phyloP scores from a whole-genome alignment of 2,329 filamentous ascomycete genomes.

The Coniochaeta sp. region DNA sequence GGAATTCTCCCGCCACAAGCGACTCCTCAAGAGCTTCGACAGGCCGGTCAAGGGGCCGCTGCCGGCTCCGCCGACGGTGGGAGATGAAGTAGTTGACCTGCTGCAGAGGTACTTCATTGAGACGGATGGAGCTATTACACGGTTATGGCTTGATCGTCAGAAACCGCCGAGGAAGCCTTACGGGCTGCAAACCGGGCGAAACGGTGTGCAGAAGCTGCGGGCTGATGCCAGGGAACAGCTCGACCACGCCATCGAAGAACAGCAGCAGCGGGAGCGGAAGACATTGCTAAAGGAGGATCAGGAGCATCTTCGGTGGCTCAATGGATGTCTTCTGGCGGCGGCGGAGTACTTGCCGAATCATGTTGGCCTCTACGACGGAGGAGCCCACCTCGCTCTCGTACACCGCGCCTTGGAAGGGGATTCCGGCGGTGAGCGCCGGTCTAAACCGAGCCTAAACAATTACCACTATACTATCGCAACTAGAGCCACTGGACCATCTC shows the following conservation, averaged over 20 bases:
- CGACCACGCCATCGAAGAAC: not conserved
- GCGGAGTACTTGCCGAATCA: not conserved
- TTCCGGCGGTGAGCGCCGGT: not conserved
- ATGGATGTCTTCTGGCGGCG: not conserved
- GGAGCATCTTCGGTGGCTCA: not conserved
- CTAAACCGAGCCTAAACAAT: not conserved
- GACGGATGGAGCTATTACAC: slow-evolving; percentile 10
- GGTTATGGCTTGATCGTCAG: slow-evolving; percentile 12
- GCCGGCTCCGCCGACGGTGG: slow-evolving; percentile 3
- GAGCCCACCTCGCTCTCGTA: not conserved
- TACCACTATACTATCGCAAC: not conserved
- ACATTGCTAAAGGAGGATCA: not conserved
- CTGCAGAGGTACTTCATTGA: slow-evolving; percentile 17
- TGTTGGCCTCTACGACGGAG: slow-evolving; percentile 11
- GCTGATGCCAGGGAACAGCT: not conserved
- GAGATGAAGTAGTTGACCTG: slow-evolving; percentile 13
- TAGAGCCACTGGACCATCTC: not conserved
- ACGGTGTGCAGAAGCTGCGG: not conserved
- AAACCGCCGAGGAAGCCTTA: not conserved
- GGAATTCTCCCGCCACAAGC: not conserved
- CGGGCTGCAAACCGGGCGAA: not conserved
- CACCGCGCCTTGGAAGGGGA: not conserved
- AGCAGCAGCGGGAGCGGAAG: slow-evolving; percentile 1
- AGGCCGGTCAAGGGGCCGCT: not conserved
- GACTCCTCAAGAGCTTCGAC: not conserved